phyloP scores from a whole-genome alignment of 2,329 filamentous ascomycete species.

The Tolypocladium ovalisporum region DNA sequence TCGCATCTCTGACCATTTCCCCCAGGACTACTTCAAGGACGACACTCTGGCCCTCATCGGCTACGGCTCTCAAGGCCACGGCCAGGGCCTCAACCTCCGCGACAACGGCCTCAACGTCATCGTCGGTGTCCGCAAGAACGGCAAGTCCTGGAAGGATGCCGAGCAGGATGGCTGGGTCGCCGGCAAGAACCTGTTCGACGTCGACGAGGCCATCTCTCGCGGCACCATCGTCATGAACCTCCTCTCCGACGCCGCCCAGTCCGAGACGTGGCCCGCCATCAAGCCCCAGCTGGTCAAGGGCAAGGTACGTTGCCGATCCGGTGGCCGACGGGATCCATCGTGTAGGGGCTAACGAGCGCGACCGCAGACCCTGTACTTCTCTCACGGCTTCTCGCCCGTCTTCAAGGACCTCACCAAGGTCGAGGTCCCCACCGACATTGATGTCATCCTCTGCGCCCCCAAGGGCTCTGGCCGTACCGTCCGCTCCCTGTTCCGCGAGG shows the following conservation, averaged over 20 bases:
- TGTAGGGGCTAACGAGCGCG: conserved; percentile 10
- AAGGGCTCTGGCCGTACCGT: conserved; percentile 99
- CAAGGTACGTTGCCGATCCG: conserved; percentile 55
- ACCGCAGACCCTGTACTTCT: conserved; percentile 93
- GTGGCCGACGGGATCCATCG: background rate
- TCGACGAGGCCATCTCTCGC: conserved; percentile 88
- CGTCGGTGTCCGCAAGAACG: conserved; percentile 95
- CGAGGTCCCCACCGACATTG: conserved; percentile 87
- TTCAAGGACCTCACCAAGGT: conserved; percentile 99
- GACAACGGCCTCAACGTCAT: conserved; percentile 99
- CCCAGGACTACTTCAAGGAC: conserved; percentile 97
- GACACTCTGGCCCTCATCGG: conserved; percentile 98
- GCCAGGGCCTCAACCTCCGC: conserved; percentile 97
- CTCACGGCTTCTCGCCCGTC: conserved; percentile 98
- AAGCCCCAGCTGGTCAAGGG: conserved; percentile 98
- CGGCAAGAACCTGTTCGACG: conserved; percentile 97
- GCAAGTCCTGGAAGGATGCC: conserved; percentile 97
- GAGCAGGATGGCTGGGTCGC: conserved; percentile 94
- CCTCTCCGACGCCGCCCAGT: conserved; percentile 93
- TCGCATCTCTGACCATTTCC: conserved; percentile 2
- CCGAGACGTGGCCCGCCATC: conserved; percentile 95
- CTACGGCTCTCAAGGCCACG: conserved; percentile 96
- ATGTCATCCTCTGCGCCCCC: conserved; percentile 98
- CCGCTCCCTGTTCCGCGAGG: conserved; percentile 96
- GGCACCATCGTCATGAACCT: conserved; percentile 99